phyloP scores from a whole-genome alignment of 78 protist genomes.

The Tieghemostelium lacteum region DNA sequence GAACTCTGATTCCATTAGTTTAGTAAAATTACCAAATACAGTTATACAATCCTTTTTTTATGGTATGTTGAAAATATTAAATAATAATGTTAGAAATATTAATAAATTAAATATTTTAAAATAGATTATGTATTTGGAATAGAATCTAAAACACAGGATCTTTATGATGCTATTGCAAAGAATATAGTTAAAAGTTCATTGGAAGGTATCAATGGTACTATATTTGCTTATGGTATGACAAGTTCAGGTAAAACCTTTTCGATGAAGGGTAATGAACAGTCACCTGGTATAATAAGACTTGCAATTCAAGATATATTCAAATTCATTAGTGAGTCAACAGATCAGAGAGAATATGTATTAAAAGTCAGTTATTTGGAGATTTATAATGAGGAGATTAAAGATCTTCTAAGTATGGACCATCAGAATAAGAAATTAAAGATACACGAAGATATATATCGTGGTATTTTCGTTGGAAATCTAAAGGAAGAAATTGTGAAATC shows the following conservation, averaged over 20 bases:
- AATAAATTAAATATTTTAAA: neutral
- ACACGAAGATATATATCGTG: constrained; percentile 51
- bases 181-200: constrained; percentile 43
- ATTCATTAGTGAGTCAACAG: neutral
- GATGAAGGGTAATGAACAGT: constrained; percentile 77
- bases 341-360: constrained; percentile 71
- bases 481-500: constrained; percentile 81
- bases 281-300: constrained; percentile 84
- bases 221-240: constrained; percentile 82
- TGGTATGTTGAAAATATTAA: too few relatives aligned
- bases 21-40: neutral
- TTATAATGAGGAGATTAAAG: constrained; percentile 87
- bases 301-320: constrained; percentile 79
- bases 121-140: constrained; percentile 64
- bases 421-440: constrained; percentile 47
- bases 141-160: constrained; percentile 27
- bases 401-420: constrained; percentile 42
- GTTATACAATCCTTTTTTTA: constrained; percentile 9
- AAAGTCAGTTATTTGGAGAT: constrained; percentile 89
- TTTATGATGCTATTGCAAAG: constrained; percentile 57
- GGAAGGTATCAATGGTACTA: constrained; percentile 84
- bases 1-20: constrained; percentile 16
- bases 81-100: too few relatives aligned
- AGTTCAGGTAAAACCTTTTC: constrained; percentile 90
- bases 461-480: constrained; percentile 55